A percentile compares a stretch with the other conserved stretches of the same genome.
Evolutionary conservation across 2,329 filamentous ascomycete species (phyloP).

Genomic region (Ceratocystis alfenasii): DNA sequence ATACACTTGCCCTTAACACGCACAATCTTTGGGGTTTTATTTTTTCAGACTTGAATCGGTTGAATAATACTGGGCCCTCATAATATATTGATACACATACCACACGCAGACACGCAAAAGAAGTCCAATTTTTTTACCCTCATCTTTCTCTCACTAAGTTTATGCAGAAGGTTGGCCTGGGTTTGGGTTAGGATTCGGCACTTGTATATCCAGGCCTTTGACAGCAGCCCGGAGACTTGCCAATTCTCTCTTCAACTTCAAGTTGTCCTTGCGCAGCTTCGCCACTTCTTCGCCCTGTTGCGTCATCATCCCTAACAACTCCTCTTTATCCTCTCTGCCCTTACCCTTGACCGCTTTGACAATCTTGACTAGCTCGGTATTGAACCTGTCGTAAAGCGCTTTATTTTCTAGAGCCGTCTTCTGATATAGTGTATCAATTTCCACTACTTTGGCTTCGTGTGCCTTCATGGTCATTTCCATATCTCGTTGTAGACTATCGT

Average conservation of each 20-base stretch:
- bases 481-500: constrained; percentile 55
- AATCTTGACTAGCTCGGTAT: constrained; percentile 77
- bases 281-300: constrained; percentile 67
- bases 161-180: neutral
- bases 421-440: constrained; percentile 78
- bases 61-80: constrained; percentile 15
- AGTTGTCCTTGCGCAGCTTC: constrained; percentile 73
- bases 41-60: constrained; percentile 24
- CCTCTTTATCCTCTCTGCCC: constrained; percentile 65
- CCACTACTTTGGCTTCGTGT: constrained; percentile 64
- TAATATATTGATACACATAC: constrained; percentile 22
- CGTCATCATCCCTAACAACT: constrained; percentile 57
- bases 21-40: constrained; percentile 25
- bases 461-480: constrained; percentile 60
- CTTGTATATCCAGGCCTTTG: constrained; percentile 20
- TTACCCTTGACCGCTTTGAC: constrained; percentile 61
- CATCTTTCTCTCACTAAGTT: neutral
- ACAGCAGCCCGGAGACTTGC: constrained; percentile 51
- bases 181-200: neutral
- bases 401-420: constrained; percentile 86
- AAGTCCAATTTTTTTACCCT: neutral
- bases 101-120: neutral
- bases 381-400: constrained; percentile 81
- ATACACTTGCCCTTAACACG: constrained; percentile 6
- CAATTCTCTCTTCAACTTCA: constrained; percentile 69